phyloP scores from a whole-genome alignment of 345 rosid genomes.

The Arabis hirsuta region DNA sequence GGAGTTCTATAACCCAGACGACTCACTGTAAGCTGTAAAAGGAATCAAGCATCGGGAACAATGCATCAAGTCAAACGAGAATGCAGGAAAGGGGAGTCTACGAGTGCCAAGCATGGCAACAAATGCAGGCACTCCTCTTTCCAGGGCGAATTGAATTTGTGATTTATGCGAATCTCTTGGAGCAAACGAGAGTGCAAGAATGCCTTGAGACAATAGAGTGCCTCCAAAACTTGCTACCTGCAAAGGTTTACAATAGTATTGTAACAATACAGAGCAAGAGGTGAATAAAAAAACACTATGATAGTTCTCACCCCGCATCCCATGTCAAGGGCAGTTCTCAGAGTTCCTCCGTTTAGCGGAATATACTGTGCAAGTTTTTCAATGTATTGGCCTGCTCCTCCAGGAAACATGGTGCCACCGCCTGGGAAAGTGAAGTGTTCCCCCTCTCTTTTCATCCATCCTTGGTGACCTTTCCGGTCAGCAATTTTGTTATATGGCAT shows the following conservation, averaged over 20 bases:
- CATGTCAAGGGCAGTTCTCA: constrained; percentile 98
- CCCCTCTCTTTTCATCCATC: constrained; percentile 97
- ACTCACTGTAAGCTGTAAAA: constrained; percentile 95
- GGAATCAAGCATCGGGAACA: constrained; percentile 97
- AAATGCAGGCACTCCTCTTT: constrained; percentile 96
- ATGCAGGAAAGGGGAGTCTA: constrained; percentile 94
- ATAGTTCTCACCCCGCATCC: constrained; percentile 83
- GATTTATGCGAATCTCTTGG: constrained; percentile 98
- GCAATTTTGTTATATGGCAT: constrained; percentile 98
- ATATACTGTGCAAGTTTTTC: constrained; percentile 86
- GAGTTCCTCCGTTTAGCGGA: constrained; percentile 66
- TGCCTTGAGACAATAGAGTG: constrained; percentile 68
- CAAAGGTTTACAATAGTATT: constrained; percentile 15
- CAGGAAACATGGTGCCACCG: constrained; percentile 98
- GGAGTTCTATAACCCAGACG: constrained; percentile 22
- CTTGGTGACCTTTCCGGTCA: constrained; percentile 97
- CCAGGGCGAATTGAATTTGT: constrained; percentile 95
- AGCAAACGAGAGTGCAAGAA: constrained; percentile 82
- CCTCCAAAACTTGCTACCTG: constrained; percentile 99
- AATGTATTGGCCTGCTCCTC: constrained; percentile 85
- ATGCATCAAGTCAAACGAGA: constrained; percentile 82
- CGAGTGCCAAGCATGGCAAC: constrained; percentile 99
- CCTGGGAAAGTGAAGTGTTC: constrained; percentile 90
- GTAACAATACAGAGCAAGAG: constrained; percentile 2
- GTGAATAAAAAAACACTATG: background rate